Evolutionary conservation across 2,329 filamentous ascomycete species (phyloP), one percentile per base, ranked within the genome.

Genomic region (Plenodomus lindquistii): DNA sequence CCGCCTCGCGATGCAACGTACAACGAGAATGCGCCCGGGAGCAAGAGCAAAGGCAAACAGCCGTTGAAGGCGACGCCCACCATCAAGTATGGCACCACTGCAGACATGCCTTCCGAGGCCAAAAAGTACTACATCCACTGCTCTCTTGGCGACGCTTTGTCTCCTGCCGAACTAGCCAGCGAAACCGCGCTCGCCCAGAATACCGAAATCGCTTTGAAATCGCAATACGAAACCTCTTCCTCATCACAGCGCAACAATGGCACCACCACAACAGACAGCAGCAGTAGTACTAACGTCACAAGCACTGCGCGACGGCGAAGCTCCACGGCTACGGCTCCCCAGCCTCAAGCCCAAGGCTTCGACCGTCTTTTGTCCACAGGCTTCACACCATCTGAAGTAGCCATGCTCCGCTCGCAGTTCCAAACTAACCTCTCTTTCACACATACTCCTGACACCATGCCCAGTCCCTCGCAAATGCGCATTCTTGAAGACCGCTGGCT

Each of bases 401-500:
- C 91, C 41, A 85, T 88, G 40, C 81, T 99, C 13, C 85, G 94
- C 17, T 84, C 91, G 18, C 93, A 97, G 71, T 99, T 97, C 73
- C 83, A 90, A 37, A 87, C 88, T 37, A 89, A 96, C 54, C 89
- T 96, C 65, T 84, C 87, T 22, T 83, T 87, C 56, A 87, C 88
- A 20, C 90, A 89, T 68, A 95, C 91, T 1, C 91, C 91, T 0
- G 92, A 96, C 69, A 89, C 88, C 0, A 90, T 96, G 87, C 93
- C 93, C 1, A 86, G 84, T 10, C 88, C 89, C 0, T 81, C 87
- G 53, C 83, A 86, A 21, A 77, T 97, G 61, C 85, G 90, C 13
- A 79, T 82, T 18, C 81, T 97, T 67, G 93, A 97, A 71, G 93
- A 97, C 65, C 79, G 85, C 10, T 97, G 93, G 93, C 87, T 97